A percentile compares a stretch with the other conserved stretches of the same genome.
These are phyloP conservation scores for Stevia rebaudiana DNA, from an alignment of 140 eudicot species.

Conservation along the genomic window DNA sequence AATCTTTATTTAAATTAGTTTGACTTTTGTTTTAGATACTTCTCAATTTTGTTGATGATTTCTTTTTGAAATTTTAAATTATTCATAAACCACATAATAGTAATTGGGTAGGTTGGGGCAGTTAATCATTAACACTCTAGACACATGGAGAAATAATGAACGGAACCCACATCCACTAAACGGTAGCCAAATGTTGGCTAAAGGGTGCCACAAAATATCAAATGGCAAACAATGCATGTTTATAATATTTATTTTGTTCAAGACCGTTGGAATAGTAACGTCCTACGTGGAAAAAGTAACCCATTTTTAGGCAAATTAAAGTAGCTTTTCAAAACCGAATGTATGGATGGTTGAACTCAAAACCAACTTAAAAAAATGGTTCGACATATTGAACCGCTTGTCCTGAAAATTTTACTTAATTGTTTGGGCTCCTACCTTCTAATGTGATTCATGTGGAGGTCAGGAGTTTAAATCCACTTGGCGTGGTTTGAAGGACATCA, in stretches of 20 bases:
- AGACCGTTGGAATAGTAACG: constrained; percentile 24
- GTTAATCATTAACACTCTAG: constrained; percentile 14
- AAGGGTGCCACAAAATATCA: neutral
- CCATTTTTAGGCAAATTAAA: neutral
- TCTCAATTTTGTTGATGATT: no score
- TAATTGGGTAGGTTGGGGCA: constrained; percentile 13
- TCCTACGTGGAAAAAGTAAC: neutral
- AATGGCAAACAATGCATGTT: neutral
- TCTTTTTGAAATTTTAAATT: no score
- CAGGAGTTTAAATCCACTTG: no score
- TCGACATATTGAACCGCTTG: no score
- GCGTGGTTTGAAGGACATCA: no score
- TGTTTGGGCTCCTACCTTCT: no score
- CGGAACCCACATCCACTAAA: constrained; percentile 8
- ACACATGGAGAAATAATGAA: constrained; percentile 9
- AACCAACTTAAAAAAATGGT: no score
- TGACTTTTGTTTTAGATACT: no score
- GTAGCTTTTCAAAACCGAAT: neutral
- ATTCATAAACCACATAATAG: no score
- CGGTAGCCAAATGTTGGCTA: neutral
- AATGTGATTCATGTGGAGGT: no score
- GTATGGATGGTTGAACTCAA: neutral
- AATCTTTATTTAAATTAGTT: no score
- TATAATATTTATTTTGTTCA: constrained; percentile 4
- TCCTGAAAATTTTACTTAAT: no score